These are phyloP conservation scores for Juncus effusus DNA, from an alignment of 176 grass and related monocot species.

Conservation along the genomic window DNA sequence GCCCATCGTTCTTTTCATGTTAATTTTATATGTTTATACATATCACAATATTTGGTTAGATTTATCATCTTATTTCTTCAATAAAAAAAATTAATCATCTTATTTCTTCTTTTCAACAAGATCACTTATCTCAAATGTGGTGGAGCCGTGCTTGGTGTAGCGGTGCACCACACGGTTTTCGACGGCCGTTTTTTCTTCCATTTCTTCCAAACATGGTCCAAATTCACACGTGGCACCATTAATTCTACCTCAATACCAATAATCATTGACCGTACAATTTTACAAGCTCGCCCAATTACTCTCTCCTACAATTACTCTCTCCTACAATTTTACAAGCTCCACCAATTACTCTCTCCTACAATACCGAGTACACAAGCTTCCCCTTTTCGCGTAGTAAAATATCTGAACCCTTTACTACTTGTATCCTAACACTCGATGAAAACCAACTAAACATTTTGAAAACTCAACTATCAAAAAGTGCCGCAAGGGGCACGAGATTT, in stretches of 20 bases:
- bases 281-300: slow-evolving; percentile 11
- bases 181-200: slow-evolving; percentile 7
- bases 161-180: not conserved
- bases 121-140: slow-evolving; percentile 18
- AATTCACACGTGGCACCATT: not conserved
- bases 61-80: too few relatives aligned
- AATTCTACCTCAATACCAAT: not conserved
- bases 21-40: too few relatives aligned
- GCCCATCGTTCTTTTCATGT: too few relatives aligned
- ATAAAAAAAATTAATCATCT: too few relatives aligned
- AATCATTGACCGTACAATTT: slow-evolving; percentile 17
- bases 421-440: slow-evolving; percentile 1
- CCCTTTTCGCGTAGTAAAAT: not conserved
- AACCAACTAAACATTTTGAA: slow-evolving; percentile 11
- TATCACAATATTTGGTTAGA: too few relatives aligned
- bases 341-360: slow-evolving; percentile 3
- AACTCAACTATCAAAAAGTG: not conserved
- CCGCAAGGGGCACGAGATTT: not conserved
- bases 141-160: not conserved
- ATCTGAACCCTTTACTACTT: not conserved
- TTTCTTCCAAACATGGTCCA: not conserved
- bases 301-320: slow-evolving; percentile 8
- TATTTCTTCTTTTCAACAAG: not conserved
- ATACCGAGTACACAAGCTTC: not conserved
- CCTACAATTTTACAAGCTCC: slow-evolving; percentile 8